A percentile compares a stretch with the other conserved stretches of the same genome.
Evolutionary conservation across 179 eudicot genomes (phyloP).

Genomic region (Monotropa hypopitys): DNA sequence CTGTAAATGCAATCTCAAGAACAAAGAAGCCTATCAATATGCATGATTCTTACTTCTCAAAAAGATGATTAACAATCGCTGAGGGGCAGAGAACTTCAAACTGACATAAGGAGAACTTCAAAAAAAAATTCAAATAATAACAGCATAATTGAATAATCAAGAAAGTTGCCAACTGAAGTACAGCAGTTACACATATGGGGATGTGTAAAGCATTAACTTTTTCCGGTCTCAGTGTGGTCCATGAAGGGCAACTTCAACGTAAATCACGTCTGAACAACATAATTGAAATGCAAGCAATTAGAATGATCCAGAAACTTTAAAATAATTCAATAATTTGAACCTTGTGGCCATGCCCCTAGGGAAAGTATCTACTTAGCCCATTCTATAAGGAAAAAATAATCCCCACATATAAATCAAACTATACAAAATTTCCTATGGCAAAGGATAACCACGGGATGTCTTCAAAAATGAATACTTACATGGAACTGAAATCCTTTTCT

Average conservation of each 20-base stretch:
- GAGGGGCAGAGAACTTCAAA: not conserved
- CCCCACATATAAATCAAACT: not conserved
- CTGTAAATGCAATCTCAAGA: not conserved
- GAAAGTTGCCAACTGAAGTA: no score
- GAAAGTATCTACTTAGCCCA: not conserved
- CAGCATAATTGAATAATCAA: not conserved
- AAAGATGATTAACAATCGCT: not conserved
- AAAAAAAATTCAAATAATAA: not conserved
- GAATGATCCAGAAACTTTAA: not conserved
- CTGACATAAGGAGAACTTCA: no score
- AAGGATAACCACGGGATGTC: not conserved
- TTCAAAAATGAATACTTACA: not conserved
- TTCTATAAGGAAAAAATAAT: not conserved
- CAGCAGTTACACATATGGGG: not conserved
- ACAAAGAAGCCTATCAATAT: slow-evolving; percentile 3
- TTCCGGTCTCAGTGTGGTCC: not conserved
- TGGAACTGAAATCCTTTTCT: not conserved
- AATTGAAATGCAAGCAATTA: not conserved
- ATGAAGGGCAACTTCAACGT: not conserved
- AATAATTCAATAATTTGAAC: not conserved
- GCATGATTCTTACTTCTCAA: not conserved
- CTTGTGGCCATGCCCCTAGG: not conserved
- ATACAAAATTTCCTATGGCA: not conserved
- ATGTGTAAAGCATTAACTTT: not conserved
- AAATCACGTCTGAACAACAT: not conserved